Conservation (phyloP, 1,284 basidiomycete genomes). For the Irpex sp. region DNA sequence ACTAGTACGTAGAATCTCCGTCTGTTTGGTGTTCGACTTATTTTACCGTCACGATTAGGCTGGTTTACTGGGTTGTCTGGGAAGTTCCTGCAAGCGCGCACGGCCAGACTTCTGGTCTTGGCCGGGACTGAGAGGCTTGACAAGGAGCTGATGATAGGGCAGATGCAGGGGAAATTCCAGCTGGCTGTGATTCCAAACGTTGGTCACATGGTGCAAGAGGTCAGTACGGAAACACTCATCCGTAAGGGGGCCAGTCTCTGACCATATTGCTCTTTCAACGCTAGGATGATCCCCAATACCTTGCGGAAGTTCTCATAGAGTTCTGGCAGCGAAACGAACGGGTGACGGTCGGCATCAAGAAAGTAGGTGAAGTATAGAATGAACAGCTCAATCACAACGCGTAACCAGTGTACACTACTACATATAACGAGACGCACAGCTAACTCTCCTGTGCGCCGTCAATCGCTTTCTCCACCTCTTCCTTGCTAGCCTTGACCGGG, state of each 20-base stretch:
- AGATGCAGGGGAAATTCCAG: conserved; percentile 99
- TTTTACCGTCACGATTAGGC: conserved; percentile 39
- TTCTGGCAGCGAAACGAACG: conserved; percentile 93
- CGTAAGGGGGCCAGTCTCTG: not conserved
- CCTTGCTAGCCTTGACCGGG: conserved; percentile 8
- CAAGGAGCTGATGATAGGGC: conserved; percentile 93
- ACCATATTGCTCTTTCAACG: not conserved
- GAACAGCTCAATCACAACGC: not conserved
- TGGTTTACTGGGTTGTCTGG: conserved; percentile 89
- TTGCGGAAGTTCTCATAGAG: conserved; percentile 80
- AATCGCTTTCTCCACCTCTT: conserved; percentile 10
- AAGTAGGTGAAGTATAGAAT: conserved; percentile 65
- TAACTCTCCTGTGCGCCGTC: not conserved
- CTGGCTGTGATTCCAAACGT: conserved; percentile 83
- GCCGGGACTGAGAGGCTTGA: conserved; percentile 94
- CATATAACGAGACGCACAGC: not conserved
- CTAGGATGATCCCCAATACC: conserved; percentile 79
- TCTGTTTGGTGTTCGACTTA: not conserved
- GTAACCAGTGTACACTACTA: not conserved
- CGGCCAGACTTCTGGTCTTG: conserved; percentile 84
- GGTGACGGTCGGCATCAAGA: conserved; percentile 71
- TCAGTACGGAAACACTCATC: conserved; percentile 22
- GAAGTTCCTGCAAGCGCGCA: conserved; percentile 72
- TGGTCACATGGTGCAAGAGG: conserved; percentile 95
- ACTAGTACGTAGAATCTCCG: conserved; percentile 47